These are phyloP conservation scores for Chaetoscypha palmicola DNA, from an alignment of 2,329 filamentous ascomycete genomes.

Conservation along the genomic window DNA sequence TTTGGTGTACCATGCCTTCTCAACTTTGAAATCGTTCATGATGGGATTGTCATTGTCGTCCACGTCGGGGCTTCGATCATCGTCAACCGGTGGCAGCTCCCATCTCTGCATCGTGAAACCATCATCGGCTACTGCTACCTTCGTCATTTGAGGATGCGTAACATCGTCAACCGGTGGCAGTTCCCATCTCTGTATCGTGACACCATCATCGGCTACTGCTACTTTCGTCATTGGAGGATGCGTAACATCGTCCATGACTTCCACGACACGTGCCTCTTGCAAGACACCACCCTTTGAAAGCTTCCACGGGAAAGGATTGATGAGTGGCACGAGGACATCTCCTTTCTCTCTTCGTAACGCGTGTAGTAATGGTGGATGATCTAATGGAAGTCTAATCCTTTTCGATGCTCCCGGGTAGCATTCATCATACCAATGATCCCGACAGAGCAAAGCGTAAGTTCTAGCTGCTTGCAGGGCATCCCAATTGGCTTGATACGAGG, in stretches of 20 bases:
- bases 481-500: conserved; percentile 3
- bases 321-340: not conserved
- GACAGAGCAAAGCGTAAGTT: not conserved
- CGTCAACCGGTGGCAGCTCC: not conserved
- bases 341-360: conserved; percentile 3
- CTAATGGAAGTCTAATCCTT: not conserved
- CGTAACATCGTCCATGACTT: not conserved
- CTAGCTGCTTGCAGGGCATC: conserved; percentile 2
- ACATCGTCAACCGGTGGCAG: not conserved
- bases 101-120: not conserved
- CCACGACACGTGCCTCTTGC: not conserved
- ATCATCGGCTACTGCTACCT: not conserved
- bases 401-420: not conserved
- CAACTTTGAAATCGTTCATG: not conserved
- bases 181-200: not conserved
- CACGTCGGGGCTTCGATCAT: not conserved
- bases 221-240: not conserved
- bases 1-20: not conserved
- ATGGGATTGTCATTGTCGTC: not conserved
- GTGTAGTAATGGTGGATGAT: conserved; percentile 7
- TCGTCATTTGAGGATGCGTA: not conserved
- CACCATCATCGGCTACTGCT: not conserved
- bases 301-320: conserved; percentile 7
- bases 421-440: conserved; percentile 4
- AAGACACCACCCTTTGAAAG: not conserved